A percentile compares a stretch with the other conserved stretches of the same genome.
These are phyloP conservation scores for Leptographium flavum DNA, from an alignment of 2,329 filamentous ascomycete species.

Conservation along the genomic window DNA sequence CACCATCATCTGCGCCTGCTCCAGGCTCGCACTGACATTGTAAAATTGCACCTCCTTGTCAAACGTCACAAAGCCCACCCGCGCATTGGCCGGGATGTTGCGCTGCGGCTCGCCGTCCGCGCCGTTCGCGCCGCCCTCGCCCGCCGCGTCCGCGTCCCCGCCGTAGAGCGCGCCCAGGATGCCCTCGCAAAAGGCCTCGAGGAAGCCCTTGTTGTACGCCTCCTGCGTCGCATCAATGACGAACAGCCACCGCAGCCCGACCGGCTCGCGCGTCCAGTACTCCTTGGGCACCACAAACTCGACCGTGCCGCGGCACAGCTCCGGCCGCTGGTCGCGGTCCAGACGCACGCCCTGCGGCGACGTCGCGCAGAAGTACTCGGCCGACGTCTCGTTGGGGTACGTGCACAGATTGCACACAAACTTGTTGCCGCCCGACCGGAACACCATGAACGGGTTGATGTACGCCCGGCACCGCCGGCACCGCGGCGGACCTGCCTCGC, in stretches of 20 bases:
- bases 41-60: conserved; percentile 98
- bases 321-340: conserved; percentile 77
- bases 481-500: conserved; percentile 74
- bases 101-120: conserved; percentile 39
- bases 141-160: conserved; percentile 39
- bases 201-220: conserved; percentile 76
- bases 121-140: conserved; percentile 31
- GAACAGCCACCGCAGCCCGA: conserved; percentile 78
- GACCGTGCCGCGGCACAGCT: conserved; percentile 81
- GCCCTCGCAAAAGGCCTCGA: conserved; percentile 82
- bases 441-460: conserved; percentile 99
- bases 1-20: conserved; percentile 93
- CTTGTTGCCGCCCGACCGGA: conserved; percentile 84
- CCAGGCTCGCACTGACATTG: conserved; percentile 61
- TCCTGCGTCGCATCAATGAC: conserved; percentile 89
- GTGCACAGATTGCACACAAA: conserved; percentile 98
- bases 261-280: conserved; percentile 93
- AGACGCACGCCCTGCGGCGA: conserved; percentile 76
- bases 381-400: conserved; percentile 84
- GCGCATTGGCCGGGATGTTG: conserved; percentile 61
- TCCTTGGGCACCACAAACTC: conserved; percentile 96
- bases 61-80: conserved; percentile 88
- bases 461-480: conserved; percentile 90
- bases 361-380: conserved; percentile 87
- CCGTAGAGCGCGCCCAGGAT: conserved; percentile 77